Percentiles rank a stretch among this genome's conserved stretches.
These are phyloP conservation scores for Colletotrichum godetiae DNA, from an alignment of 2,329 filamentous ascomycete species.

Conservation along the genomic window DNA sequence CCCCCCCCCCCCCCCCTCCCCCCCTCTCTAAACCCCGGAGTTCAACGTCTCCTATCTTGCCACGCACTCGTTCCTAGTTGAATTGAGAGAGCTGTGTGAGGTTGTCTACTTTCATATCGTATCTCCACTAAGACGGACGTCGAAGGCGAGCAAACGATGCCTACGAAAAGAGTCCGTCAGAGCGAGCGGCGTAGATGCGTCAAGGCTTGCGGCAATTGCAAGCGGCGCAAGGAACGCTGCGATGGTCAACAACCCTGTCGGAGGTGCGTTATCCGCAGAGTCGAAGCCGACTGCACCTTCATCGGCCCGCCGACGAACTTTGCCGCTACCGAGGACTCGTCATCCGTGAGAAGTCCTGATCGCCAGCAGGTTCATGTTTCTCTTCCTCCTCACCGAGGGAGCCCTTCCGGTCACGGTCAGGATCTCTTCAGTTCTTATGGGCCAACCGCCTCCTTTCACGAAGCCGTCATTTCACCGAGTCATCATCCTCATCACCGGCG, in stretches of 20 bases:
- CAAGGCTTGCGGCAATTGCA: constrained; percentile 42
- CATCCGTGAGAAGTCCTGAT: not conserved
- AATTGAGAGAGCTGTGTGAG: not conserved
- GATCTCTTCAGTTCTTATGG: constrained; percentile 14
- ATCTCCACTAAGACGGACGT: not conserved
- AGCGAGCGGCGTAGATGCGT: constrained; percentile 42
- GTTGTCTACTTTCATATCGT: not conserved
- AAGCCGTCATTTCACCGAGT: not conserved
- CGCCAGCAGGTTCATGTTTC: not conserved
- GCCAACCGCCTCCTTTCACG: not conserved
- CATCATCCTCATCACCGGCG: not conserved
- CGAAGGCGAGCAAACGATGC: constrained; percentile 31
- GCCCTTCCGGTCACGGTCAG: not conserved
- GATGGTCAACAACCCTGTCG: constrained; percentile 42
- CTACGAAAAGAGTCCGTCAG: constrained; percentile 36
- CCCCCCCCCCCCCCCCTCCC: too few relatives aligned
- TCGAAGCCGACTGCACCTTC: constrained; percentile 39
- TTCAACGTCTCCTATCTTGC: not conserved
- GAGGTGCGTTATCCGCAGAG: constrained; percentile 40
- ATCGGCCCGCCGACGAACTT: not conserved
- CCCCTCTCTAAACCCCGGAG: too few relatives aligned
- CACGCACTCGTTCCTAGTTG: not conserved
- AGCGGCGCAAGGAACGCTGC: constrained; percentile 45
- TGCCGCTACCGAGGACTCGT: not conserved
- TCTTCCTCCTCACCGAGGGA: not conserved